Evolutionary conservation across 2,329 filamentous ascomycete species (phyloP), one percentile per base, ranked within the genome.

Genomic region (Teratosphaeria viscida): DNA sequence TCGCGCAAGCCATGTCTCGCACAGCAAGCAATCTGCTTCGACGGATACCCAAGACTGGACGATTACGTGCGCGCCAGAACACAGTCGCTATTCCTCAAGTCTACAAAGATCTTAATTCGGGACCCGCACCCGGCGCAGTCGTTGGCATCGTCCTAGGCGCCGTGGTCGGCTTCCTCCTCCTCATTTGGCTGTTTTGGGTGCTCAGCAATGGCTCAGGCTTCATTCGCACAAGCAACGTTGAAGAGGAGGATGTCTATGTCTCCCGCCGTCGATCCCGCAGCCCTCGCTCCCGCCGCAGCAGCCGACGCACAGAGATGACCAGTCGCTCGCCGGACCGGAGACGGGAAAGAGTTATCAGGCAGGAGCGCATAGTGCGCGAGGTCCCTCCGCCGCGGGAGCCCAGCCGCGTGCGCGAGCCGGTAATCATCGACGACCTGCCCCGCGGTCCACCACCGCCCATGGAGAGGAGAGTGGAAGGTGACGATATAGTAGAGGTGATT

Each of bases 121-220:
- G 82, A 5, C 83, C 83, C 0, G 54, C 76, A 0, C 79, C 84
- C 0, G 84, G 82, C 58, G 79, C 79, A 47, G 79, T 87, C 1
- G 82, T 78, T 10, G 85, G 84, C 58, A 85, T 86, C 60, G 80
- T 82, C 5, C 74, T 83, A 29, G 81, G 81, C 62, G 78, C 76
- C 59, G 77, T 83, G 26, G 76, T 73, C 6, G 81, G 78, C 54
- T 81, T 82, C 70, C 70, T 83, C 27, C 71, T 83, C 5, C 62
- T 83, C 34, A 71, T 81, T 37, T 82, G 78, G 77, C 73, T 83
- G 4, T 67, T 82, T 27, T 80, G 68, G 66, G 69, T 73, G 1
- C 69, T 78, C 54, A 69, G 65, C 63, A 70, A 67, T 32, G 69
- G 71, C 52, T 58, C 60, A 23, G 62, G 62, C 54, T 69, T 70